These are phyloP conservation scores for Moesziomyces antarcticus DNA, from an alignment of 1,284 basidiomycete genomes.

Conservation along the genomic window DNA sequence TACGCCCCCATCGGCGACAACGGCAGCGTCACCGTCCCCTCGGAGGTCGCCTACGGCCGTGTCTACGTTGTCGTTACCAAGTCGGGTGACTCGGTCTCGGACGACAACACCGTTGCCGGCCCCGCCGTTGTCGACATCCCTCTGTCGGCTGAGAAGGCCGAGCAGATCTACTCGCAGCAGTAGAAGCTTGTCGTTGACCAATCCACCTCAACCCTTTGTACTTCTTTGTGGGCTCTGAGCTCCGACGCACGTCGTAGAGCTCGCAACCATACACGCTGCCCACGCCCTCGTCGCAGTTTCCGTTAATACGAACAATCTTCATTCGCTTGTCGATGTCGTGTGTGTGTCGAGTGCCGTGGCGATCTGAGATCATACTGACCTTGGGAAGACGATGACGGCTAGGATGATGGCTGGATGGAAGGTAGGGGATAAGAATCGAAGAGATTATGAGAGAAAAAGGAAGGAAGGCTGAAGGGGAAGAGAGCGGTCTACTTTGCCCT, in stretches of 20 bases:
- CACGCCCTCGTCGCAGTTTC: neutral
- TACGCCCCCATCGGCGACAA: constrained; percentile 53
- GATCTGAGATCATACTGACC: neutral
- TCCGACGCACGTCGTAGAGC: neutral
- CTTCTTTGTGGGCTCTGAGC: neutral
- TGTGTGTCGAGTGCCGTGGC: neutral
- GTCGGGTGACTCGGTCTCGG: constrained; percentile 66
- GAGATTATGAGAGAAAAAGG: no score
- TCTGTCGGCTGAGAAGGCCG: constrained; percentile 44
- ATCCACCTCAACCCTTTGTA: neutral
- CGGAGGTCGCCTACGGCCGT: constrained; percentile 68
- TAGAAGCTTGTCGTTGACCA: neutral
- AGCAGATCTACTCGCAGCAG: constrained; percentile 22
- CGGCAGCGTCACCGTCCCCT: constrained; percentile 68
- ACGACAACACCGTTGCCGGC: constrained; percentile 71
- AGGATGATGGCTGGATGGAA: no score
- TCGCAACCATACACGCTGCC: neutral
- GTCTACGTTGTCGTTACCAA: constrained; percentile 69
- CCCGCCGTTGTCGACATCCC: constrained; percentile 69
- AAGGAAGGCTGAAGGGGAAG: no score
- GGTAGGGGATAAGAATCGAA: no score
- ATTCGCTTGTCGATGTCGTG: neutral
- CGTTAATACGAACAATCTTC: neutral
- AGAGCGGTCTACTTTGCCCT: no score
- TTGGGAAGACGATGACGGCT: no score